Base-by-base conservation (phyloP, 1,139 yeast genomes). In the Eremothecium sinecaudum region DNA sequence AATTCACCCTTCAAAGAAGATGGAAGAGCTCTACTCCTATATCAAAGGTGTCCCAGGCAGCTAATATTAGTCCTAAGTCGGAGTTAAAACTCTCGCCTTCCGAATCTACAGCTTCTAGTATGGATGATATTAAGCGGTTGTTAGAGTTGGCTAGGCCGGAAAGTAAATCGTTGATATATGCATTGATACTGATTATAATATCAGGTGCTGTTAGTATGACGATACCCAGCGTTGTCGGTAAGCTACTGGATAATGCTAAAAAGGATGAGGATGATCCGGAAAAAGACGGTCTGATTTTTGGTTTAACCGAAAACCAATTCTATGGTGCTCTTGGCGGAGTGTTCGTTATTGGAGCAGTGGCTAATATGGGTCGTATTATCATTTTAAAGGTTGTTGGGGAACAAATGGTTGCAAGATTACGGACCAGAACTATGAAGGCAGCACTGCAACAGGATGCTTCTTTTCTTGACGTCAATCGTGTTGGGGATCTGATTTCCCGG, bases 401-500 rank as follows among this genome's bases (percentile, higher is more conserved):
- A 57, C 73, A 82, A 43, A 63, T 90, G 25, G 94, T 87, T 15
- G 86, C 95, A 2, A 66, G 94, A 41, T 62, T 90, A 41, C 67
- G 98, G 45, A 73, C 93, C 2, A 67, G 79, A 34, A 71, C 90
- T 24, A 79, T 84, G 63, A 75, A 75, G 56, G 79, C 79, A 35
- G 77, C 90, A 4, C 63, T 87, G 37, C 73, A 79, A 20, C 95
- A 87, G 53, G 97, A 90, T 59, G 80, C 93, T 31, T 82, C 83
- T 48, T 90, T 90, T 53, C 78, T 83, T 51, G 97, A 90, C 51
- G 79, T 81, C 19, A 90, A 92, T 40, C 74, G 90, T 44, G 93
- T 90, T 1, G 98, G 97, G 30, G 98, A 90, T 56, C 66, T 90
- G 51, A 84, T 90, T 31, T 83, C 95, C 4, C 65, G 97, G 42